Evolutionary conservation across 768 basidiomycete species (phyloP), one percentile per base, ranked within the genome.

Genomic region (Pleurotus eryngii): DNA sequence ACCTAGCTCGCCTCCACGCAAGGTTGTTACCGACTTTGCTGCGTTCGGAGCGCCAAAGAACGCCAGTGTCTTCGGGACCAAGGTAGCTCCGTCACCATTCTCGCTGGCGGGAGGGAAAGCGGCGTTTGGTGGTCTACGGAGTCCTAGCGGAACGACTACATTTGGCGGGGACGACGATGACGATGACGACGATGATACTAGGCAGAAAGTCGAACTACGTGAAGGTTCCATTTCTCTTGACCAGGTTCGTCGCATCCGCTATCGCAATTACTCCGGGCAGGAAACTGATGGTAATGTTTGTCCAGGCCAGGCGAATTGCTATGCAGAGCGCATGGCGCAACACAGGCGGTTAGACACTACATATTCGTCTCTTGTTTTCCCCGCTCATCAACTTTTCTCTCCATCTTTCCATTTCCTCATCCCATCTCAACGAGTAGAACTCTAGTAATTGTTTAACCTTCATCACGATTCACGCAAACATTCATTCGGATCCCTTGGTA

Each of bases 321-420:
- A 82, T 94, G 84, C 92, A 93, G 70, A 93, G 92, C 61, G 92
- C 91, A 43, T 94, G 92, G 91, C 82, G 91, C 68, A 79, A 87
- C 64, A 76, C 81, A 42, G 78, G 84, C 57, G 80, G 77, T 66
- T 88, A 65, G 51, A 50, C 6, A 45, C n/a, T 14, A 22, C n/a
- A 24, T 18, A 17, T 14, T 48, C 46, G 14, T 18, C 22, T 18
- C 22, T 26, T 17, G n/a, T 24, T 24, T 18, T 24, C 46, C 20
- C 22, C 22, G 2, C 30, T 50, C 49, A 50, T 27, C 11, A n/a
- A 15, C 35, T 14, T 53, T 53, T 39, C 7, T 9, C 9, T 48
- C 22, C 9, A 8, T 12, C 30, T 26, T 27, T 50, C 49, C 17
- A 26, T 12, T 35, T 30, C 11, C 35, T 39, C 12, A 20, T 26